A percentile compares a stretch with the other conserved stretches of the same genome.
Evolutionary conservation across 768 basidiomycete genomes (phyloP).

Genomic region (Kondoa subrosea): DNA sequence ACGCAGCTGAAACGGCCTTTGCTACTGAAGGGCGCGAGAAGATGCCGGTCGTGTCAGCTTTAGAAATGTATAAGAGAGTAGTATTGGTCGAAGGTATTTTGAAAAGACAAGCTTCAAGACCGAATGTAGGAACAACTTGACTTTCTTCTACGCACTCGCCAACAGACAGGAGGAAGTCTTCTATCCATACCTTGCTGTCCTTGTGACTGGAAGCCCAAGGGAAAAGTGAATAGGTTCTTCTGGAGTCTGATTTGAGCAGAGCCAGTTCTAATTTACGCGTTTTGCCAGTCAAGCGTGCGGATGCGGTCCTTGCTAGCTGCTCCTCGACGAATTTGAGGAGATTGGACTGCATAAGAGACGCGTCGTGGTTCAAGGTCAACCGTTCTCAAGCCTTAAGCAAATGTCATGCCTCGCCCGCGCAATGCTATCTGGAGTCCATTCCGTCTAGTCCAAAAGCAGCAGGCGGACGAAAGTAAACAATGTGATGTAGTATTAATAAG

Average conservation of each 20-base stretch:
- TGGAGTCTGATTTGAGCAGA: slow-evolving; percentile 30
- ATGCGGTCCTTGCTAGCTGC: not conserved
- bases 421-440: not conserved
- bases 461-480: not conserved
- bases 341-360: not conserved
- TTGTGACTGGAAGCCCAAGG: slow-evolving; percentile 48
- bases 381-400: not conserved
- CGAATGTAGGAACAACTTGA: slow-evolving; percentile 48
- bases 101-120: slow-evolving; percentile 64
- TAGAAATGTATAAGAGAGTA: slow-evolving; percentile 72
- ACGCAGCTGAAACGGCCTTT: slow-evolving; percentile 46
- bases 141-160: slow-evolving; percentile 29
- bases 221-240: slow-evolving; percentile 48
- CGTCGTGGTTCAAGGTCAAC: not conserved
- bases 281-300: not conserved
- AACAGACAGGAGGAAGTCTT: slow-evolving; percentile 60
- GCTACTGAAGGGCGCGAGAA: slow-evolving; percentile 37
- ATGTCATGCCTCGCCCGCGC: not conserved
- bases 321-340: not conserved
- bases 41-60: slow-evolving; percentile 85
- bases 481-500: not conserved
- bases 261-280: slow-evolving; percentile 14
- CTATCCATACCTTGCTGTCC: slow-evolving; percentile 48
- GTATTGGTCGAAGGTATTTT: slow-evolving; percentile 50
- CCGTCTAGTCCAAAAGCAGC: not conserved